Base-by-base conservation (phyloP, 345 rosid species). In the Streptanthus diversifolius region DNA sequence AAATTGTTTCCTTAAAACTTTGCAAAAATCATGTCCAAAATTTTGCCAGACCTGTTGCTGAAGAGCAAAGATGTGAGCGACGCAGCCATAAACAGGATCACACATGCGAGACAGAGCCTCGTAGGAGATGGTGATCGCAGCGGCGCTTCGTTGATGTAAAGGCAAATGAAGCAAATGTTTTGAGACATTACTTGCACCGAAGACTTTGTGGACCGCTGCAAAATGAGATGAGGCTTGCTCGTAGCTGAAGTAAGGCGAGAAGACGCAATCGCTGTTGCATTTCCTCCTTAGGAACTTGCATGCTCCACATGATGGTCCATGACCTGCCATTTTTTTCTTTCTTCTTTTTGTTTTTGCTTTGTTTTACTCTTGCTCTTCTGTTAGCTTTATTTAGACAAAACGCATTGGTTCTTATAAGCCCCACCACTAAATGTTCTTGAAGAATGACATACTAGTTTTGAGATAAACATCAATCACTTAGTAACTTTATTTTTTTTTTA, bases 61-160 rank as follows among this genome's bases (percentile, higher is more conserved):
- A 59, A 86, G 77, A 63, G 90, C 79, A 11, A 84, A 83, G 64
- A 86, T 80, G 63, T 86, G 90, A 63, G 90, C 78, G 36, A 86
- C 83, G 25, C 90, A 86, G 22, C 90, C 90, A 59, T 86, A 82
- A 57, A 86, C 86, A 55, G 90, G 87, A 61, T 86, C 86, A 36
- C 79, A 47, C 58, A 84, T 74, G 54, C 90, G 76, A 19, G 83
- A 85, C 47, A 84, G 87, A 69, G 87, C 90, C 76, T 86, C 90
- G 37, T 83, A 86, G 24, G 86, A 75, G 12, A 86, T 84, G 8
- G 87, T 82, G 33, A 84, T 82, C 1, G 85, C 87, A 5, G 90
- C 90, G 11, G 72, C 79, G 21, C 75, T 77, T 37, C 90, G 83
- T 51, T 86, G 80, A 43, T 80, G 81, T 3, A 53, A 44, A 4